phyloP scores from a whole-genome alignment of 306 rosid genomes.

The Lathyrus oleraceus region DNA sequence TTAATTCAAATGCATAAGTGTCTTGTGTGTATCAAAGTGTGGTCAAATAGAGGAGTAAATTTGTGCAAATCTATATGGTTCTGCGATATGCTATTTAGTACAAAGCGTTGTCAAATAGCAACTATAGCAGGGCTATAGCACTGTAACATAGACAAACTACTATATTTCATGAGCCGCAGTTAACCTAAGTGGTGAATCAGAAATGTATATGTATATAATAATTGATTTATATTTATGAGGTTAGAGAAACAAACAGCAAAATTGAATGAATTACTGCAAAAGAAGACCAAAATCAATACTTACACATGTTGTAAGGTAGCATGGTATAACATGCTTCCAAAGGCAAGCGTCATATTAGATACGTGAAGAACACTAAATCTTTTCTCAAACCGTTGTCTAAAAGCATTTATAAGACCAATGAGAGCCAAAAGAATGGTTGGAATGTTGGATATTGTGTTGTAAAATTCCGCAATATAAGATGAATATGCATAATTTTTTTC shows the following conservation, averaged over 20 bases:
- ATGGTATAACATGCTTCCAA: conserved; percentile 91
- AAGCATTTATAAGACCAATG: conserved; percentile 80
- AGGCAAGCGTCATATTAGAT: conserved; percentile 82
- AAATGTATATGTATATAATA: neutral
- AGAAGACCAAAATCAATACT: conserved; percentile 43
- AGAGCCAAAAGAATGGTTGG: conserved; percentile 86
- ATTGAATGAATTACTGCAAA: conserved; percentile 16
- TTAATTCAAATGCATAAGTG: conserved; percentile 7
- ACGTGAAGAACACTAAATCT: conserved; percentile 88
- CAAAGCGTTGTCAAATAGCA: neutral
- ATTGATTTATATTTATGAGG: neutral
- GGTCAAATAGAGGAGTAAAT: neutral
- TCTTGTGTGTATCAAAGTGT: neutral
- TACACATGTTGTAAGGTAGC: conserved; percentile 82
- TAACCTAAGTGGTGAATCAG: neutral
- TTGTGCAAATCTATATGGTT: neutral
- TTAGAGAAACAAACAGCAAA: conserved; percentile 23
- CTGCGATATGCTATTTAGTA: neutral
- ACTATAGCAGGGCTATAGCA: neutral
- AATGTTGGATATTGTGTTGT: conserved; percentile 79
- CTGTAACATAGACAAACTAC: neutral
- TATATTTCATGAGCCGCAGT: neutral
- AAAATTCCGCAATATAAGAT: conserved; percentile 87
- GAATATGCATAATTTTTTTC: conserved; percentile 77
- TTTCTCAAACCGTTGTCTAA: conserved; percentile 88